A percentile compares a stretch with the other conserved stretches of the same genome.
Evolutionary conservation across 352 stramenopile genomes (phyloP).

Genomic region (Phytophthora cajani): DNA sequence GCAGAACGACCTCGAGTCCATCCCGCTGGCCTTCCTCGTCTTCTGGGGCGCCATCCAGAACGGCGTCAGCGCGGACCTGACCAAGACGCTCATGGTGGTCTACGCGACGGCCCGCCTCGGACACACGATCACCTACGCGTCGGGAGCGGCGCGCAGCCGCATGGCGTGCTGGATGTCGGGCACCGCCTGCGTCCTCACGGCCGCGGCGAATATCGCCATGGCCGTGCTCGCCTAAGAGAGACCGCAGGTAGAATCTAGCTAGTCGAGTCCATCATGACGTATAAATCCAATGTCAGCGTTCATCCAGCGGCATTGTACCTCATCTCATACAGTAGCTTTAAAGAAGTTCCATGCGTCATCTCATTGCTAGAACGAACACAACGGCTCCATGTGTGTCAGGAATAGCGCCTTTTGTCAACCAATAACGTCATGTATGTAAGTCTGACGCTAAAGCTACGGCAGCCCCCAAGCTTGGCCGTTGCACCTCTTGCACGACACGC

Average conservation of each 20-base stretch:
- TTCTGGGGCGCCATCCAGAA: conserved; percentile 51
- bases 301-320: too few relatives aligned
- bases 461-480: too few relatives aligned
- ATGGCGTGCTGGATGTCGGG: conserved; percentile 44
- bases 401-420: too few relatives aligned
- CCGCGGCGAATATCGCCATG: conserved; percentile 28
- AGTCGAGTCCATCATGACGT: conserved; percentile 2
- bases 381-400: too few relatives aligned
- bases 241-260: background rate
- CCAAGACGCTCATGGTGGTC: conserved; percentile 37
- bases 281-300: conserved; percentile 1
- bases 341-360: too few relatives aligned
- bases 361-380: too few relatives aligned
- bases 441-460: too few relatives aligned
- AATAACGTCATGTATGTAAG: too few relatives aligned
- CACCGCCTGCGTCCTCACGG: conserved; percentile 29
- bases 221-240: conserved; percentile 14
- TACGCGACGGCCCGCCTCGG: conserved; percentile 51
- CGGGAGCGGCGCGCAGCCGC: conserved; percentile 24
- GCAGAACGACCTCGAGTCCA: conserved; percentile 67
- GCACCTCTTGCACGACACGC: too few relatives aligned
- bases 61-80: conserved; percentile 43
- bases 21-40: conserved; percentile 53
- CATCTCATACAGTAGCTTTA: too few relatives aligned
- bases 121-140: conserved; percentile 53